phyloP scores from a whole-genome alignment of 129 eudicot genomes.

The Oenanthe sinensis region DNA sequence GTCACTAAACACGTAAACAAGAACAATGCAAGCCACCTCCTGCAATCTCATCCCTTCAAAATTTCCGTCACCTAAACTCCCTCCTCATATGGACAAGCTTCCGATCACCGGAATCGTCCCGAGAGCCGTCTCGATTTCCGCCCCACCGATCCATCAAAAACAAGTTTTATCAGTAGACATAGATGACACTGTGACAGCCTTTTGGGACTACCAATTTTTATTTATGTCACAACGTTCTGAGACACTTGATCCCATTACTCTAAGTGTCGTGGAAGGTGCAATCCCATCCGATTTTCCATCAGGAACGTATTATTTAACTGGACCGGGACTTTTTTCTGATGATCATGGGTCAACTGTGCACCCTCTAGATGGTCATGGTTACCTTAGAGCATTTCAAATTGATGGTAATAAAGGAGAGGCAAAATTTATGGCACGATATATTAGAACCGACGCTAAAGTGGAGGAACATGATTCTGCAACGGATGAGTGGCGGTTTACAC shows the following conservation, averaged over 20 bases:
- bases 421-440: slow-evolving; percentile 64
- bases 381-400: slow-evolving; percentile 62
- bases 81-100: slow-evolving; percentile 23
- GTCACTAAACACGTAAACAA: neutral
- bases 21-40: slow-evolving; percentile 56
- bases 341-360: slow-evolving; percentile 93
- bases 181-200: slow-evolving; percentile 56
- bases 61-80: slow-evolving; percentile 27
- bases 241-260: slow-evolving; percentile 40
- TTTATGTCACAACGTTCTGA: slow-evolving; percentile 82
- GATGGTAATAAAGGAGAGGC: slow-evolving; percentile 49
- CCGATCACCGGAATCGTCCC: slow-evolving; percentile 22
- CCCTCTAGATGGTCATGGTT: slow-evolving; percentile 96
- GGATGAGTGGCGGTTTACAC: slow-evolving; percentile 75
- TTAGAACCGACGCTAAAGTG: slow-evolving; percentile 66
- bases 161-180: slow-evolving; percentile 15
- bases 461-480: slow-evolving; percentile 69
- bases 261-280: slow-evolving; percentile 57
- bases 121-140: slow-evolving; percentile 31
- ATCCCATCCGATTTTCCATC: slow-evolving; percentile 61
- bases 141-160: slow-evolving; percentile 17
- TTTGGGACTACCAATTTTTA: slow-evolving; percentile 80
- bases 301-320: slow-evolving; percentile 81
- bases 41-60: slow-evolving; percentile 33
- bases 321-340: slow-evolving; percentile 78